Evolutionary conservation across 2,329 filamentous ascomycete species (phyloP).

Genomic region (Juglanconis oblonga): DNA sequence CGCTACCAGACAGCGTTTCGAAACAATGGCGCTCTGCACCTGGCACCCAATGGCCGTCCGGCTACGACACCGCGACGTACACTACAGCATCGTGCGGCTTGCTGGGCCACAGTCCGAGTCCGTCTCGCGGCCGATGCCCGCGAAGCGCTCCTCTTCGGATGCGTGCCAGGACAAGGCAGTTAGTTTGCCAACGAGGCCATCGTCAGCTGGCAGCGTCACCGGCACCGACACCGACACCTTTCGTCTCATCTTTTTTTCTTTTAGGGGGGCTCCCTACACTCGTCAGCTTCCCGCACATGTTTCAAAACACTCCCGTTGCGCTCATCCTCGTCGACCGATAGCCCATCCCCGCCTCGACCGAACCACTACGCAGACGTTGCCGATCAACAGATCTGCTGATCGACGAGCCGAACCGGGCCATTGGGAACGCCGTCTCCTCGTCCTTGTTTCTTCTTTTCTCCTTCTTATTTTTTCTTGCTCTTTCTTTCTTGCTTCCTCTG

Average conservation of each 20-base stretch:
- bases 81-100: not conserved
- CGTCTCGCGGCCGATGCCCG: not conserved
- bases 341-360: not conserved
- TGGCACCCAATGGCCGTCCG: conserved; percentile 11
- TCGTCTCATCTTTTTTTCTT: conserved; percentile 14
- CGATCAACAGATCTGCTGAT: conserved; percentile 8
- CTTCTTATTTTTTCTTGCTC: not conserved
- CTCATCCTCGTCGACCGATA: not conserved
- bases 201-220: conserved; percentile 13
- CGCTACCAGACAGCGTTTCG: conserved; percentile 19
- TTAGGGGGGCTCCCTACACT: not conserved
- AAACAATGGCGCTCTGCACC: conserved; percentile 19
- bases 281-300: conserved; percentile 11
- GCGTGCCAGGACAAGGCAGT: not conserved
- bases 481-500: not conserved
- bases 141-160: not conserved
- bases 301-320: conserved; percentile 12
- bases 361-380: not conserved
- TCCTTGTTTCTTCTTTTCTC: too few relatives aligned
- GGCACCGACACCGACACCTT: conserved; percentile 4
- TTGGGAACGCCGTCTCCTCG: not conserved
- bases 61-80: not conserved
- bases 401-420: conserved; percentile 7
- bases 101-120: conserved; percentile 4
- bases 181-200: conserved; percentile 2